Conservation (phyloP, 306 rosid genomes). For the Cucurbita argyrosperma region DNA sequence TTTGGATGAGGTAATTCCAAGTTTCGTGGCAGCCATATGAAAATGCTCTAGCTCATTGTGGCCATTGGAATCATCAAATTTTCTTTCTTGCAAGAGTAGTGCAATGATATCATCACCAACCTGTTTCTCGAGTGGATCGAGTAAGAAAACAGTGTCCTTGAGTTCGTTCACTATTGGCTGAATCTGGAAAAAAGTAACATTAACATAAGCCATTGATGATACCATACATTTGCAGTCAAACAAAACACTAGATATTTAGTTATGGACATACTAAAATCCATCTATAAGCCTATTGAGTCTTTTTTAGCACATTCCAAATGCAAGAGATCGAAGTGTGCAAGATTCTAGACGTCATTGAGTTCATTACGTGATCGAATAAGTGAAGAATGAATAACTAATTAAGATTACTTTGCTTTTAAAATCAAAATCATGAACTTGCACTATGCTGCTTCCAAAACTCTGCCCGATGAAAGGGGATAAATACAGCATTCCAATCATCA, state of each 20-base stretch:
- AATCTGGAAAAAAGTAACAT: conserved; percentile 37
- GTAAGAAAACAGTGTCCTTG: conserved; percentile 37
- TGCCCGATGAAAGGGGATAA: not conserved
- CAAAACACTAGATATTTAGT: not conserved
- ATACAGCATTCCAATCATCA: not conserved
- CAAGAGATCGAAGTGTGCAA: not conserved
- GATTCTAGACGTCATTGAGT: not conserved
- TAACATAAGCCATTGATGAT: not conserved
- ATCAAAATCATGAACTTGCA: not conserved
- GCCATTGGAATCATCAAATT: conserved; percentile 46
- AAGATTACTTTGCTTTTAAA: not conserved
- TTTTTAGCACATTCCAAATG: not conserved
- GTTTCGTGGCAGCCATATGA: conserved; percentile 82
- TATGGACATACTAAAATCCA: not conserved
- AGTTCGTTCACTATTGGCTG: conserved; percentile 60
- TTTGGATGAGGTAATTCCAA: conserved; percentile 89
- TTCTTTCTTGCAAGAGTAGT: conserved; percentile 82
- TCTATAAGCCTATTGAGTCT: not conserved
- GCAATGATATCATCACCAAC: conserved; percentile 69
- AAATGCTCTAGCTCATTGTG: conserved; percentile 83
- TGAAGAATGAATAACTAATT: not conserved
- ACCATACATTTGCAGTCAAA: not conserved
- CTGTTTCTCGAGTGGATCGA: conserved; percentile 82
- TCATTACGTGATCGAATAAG: not conserved
- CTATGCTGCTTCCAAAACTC: not conserved